Base-by-base conservation (phyloP, 129 eudicot species). In the Lactuca saligna region DNA sequence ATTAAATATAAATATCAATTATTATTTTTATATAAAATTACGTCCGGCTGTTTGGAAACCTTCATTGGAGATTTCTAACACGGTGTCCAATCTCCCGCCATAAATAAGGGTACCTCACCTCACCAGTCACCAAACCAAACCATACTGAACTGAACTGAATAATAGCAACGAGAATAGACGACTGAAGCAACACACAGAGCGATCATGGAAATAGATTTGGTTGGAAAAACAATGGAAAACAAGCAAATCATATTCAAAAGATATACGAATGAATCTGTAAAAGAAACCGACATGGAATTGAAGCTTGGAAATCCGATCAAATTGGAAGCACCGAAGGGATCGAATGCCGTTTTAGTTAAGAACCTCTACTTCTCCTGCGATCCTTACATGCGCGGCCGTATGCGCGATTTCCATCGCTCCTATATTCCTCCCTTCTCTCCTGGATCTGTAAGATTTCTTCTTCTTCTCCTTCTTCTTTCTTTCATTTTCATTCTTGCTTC, bases 321-420 rank as follows among this genome's bases (percentile, higher is more conserved):
- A 17, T 54, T 85, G 20, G 77, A 81, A 62, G 83, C 77, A 50
- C 75, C 85, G 9, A 69, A 79, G 61, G 91, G 83, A 17, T 77
- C 86, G 3, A 78, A 75, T 15, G 77, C 74, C 3, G 46, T 92
- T 34, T n/a, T 88, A 48, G 87, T 92, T 12, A 89, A 86, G 79
- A 93, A 93, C 39, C 73, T 89, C 4, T 93, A 86, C 44, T 74
- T 93, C 6, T 93, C 98, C 5, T 89, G 95, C 63, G 96, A 93
- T 84, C 98, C 98, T 7, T 93, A 88, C 76, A 86, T 93, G 96
- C 86, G 98, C 38, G 89, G 83, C 29, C 85, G 88, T 6, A 93
- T 93, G 98, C 87, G 81, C 8, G 69, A 79, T 53, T 81, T 77
- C 16, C 70, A 66, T 20, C 83, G 69, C 70, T 89, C 91, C 15